Conservation (phyloP, 345 rosid species). For the Excoecaria cochinchinensis region DNA sequence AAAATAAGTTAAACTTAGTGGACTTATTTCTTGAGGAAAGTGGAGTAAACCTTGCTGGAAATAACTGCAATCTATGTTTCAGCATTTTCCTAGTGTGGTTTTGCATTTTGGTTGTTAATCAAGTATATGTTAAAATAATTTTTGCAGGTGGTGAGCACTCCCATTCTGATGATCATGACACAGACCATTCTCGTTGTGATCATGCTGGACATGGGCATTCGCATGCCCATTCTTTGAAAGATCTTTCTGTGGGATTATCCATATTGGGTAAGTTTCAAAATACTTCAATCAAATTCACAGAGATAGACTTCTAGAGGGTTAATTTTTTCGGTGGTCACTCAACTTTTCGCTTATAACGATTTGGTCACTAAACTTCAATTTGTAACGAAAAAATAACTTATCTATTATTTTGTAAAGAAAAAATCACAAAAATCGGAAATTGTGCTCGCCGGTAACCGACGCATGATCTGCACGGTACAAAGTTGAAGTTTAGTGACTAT, state of each 20-base stretch:
- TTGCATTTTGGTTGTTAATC: constrained; percentile 1
- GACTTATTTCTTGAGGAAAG: background rate
- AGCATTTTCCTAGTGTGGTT: background rate
- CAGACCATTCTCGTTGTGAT: constrained; percentile 44
- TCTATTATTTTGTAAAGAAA: too few relatives aligned
- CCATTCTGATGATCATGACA: constrained; percentile 64
- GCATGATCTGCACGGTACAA: too few relatives aligned
- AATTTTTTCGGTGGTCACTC: too few relatives aligned
- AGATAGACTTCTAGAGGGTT: too few relatives aligned
- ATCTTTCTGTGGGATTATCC: constrained; percentile 85
- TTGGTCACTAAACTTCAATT: too few relatives aligned
- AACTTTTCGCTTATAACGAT: too few relatives aligned
- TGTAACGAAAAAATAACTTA: too few relatives aligned
- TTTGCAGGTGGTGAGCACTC: constrained; percentile 80
- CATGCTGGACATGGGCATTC: constrained; percentile 40
- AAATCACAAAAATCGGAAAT: too few relatives aligned
- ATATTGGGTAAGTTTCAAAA: constrained; percentile 58
- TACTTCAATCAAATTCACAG: background rate
- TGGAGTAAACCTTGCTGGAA: background rate
- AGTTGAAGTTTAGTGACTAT: too few relatives aligned
- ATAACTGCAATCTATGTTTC: background rate
- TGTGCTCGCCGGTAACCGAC: too few relatives aligned
- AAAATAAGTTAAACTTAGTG: background rate
- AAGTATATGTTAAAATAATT: constrained; percentile 11
- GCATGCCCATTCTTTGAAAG: constrained; percentile 71